Conservation (phyloP, 306 rosid genomes). For the Cicer arietinum region DNA sequence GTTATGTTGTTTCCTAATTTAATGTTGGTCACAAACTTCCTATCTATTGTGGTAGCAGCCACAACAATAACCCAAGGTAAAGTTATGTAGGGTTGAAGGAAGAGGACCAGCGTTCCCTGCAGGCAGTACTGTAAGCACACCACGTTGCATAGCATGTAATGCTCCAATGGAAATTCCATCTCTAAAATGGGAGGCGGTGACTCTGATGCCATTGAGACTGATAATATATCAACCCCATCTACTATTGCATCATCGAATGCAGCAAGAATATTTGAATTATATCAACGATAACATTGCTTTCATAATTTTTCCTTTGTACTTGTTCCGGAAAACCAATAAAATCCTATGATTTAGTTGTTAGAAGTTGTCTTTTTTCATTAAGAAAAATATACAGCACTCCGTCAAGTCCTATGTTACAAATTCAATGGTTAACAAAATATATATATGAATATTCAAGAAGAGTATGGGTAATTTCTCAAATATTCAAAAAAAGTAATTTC, state of each 20-base stretch:
- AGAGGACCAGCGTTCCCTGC: constrained; percentile 53
- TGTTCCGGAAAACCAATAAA: constrained; percentile 56
- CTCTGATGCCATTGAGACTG: constrained; percentile 44
- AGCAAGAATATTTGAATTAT: constrained; percentile 1
- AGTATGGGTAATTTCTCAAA: too few relatives aligned
- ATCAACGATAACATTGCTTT: constrained; percentile 56
- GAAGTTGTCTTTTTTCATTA: constrained; percentile 40
- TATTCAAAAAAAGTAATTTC: not conserved
- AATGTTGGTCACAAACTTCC: constrained; percentile 49
- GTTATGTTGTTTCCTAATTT: constrained; percentile 36
- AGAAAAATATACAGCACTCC: constrained; percentile 64
- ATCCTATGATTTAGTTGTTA: constrained; percentile 69
- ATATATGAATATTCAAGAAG: too few relatives aligned
- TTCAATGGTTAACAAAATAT: not conserved
- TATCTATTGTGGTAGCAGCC: constrained; percentile 60
- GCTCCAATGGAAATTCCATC: constrained; percentile 44
- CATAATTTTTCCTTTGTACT: constrained; percentile 21
- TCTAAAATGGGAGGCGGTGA: not conserved
- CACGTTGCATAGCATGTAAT: constrained; percentile 53
- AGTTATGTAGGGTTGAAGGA: not conserved
- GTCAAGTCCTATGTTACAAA: constrained; percentile 43
- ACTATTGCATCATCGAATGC: constrained; percentile 58
- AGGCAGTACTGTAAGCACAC: not conserved
- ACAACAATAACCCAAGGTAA: constrained; percentile 60
- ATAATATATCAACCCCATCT: constrained; percentile 61